These are phyloP conservation scores for Psilocybe tampanensis DNA, from an alignment of 768 basidiomycete genomes.

Conservation along the genomic window DNA sequence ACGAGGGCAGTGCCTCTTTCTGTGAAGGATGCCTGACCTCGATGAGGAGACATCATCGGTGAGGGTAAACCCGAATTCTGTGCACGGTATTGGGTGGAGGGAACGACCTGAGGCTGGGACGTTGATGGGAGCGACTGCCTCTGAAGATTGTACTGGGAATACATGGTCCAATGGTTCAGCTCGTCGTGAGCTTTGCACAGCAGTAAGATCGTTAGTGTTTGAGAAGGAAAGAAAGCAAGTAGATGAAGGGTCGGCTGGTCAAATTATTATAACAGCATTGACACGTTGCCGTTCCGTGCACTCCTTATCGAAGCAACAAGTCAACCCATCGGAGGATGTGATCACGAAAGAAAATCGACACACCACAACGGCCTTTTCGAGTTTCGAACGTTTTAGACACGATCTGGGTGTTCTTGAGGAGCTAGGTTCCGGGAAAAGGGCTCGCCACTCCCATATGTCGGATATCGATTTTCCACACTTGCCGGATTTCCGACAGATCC, in stretches of 20 bases:
- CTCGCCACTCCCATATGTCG: conserved; percentile 16
- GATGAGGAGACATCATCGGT: not conserved
- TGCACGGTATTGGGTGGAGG: not conserved
- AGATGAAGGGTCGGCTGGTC: not conserved
- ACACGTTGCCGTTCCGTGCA: conserved; percentile 6
- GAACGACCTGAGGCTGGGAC: conserved; percentile 10
- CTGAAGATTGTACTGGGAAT: conserved; percentile 11
- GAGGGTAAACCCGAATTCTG: not conserved
- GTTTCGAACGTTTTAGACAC: conserved; percentile 3
- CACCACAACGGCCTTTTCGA: conserved; percentile 5
- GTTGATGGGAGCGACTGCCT: conserved; percentile 2
- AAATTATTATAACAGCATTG: not conserved
- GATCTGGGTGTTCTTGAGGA: not conserved
- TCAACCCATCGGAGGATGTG: conserved; percentile 1
- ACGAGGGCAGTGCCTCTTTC: conserved; percentile 30
- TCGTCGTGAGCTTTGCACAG: too few relatives aligned
- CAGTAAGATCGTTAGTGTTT: too few relatives aligned
- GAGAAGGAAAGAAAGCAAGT: not conserved
- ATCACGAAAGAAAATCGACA: conserved; percentile 11
- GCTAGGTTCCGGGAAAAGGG: conserved; percentile 20
- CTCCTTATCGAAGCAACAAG: conserved; percentile 1
- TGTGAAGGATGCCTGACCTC: not conserved
- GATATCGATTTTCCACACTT: conserved; percentile 18
- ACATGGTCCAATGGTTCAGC: conserved; percentile 7
- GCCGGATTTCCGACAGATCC: conserved; percentile 17